phyloP scores from a whole-genome alignment of 306 rosid genomes.

The Phaseolus lunatus region DNA sequence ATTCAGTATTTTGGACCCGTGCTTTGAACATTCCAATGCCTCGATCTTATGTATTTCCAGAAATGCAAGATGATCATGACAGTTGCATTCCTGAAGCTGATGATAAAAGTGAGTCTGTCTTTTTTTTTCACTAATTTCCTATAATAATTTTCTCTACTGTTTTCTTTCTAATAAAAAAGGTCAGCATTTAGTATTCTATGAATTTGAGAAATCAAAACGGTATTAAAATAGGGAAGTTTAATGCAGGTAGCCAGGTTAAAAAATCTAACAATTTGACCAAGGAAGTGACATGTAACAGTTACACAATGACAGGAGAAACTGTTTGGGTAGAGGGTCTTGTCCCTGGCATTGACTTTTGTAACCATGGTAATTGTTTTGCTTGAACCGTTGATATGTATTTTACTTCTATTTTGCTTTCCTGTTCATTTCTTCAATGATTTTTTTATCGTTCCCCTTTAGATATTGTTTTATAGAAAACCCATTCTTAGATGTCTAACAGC shows the following conservation, averaged over 20 bases:
- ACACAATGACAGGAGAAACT: conserved; percentile 56
- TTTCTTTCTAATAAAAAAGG: conserved; percentile 2
- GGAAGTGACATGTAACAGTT: conserved; percentile 50
- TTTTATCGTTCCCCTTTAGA: conserved; percentile 27
- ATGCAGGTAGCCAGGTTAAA: conserved; percentile 60
- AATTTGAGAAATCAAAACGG: conserved; percentile 19
- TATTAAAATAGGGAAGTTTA: conserved; percentile 30
- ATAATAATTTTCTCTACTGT: not conserved
- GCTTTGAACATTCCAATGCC: conserved; percentile 95
- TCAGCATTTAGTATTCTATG: conserved; percentile 27
- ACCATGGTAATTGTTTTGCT: conserved; percentile 71
- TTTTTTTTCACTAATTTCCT: not conserved
- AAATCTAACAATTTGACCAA: conserved; percentile 50
- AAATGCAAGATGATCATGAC: conserved; percentile 58
- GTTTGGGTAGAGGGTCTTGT: conserved; percentile 99
- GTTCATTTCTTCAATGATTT: conserved; percentile 38
- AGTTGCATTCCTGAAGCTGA: conserved; percentile 52
- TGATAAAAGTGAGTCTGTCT: conserved; percentile 50
- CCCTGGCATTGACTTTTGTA: conserved; percentile 96
- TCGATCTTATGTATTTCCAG: conserved; percentile 80
- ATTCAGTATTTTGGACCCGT: conserved; percentile 93
- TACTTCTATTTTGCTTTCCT: conserved; percentile 28
- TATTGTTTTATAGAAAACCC: not conserved
- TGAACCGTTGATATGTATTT: conserved; percentile 40
- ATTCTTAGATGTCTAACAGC: conserved; percentile 4